Evolutionary conservation across 768 basidiomycete species (phyloP).

Genomic region (Cystofilobasidium macerans): DNA sequence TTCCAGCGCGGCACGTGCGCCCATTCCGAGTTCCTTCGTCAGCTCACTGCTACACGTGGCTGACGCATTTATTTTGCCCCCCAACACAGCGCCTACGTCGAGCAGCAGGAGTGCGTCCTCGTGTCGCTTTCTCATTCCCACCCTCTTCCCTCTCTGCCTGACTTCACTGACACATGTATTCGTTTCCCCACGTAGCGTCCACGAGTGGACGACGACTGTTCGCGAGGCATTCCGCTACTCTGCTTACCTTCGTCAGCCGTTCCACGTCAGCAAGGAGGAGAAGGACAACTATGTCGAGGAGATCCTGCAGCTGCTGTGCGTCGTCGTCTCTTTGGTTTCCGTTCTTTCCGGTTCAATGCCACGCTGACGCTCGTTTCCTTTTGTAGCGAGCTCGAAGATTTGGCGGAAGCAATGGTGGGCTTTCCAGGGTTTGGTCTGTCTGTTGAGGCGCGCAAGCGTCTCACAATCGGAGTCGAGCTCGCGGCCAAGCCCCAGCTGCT

Average conservation of each 20-base stretch:
- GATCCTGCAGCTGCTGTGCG: constrained; percentile 45
- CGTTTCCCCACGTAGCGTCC: constrained; percentile 36
- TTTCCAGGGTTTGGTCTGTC: constrained; percentile 46
- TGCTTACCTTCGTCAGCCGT: constrained; percentile 65
- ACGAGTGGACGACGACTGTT: constrained; percentile 62
- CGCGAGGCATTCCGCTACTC: constrained; percentile 71
- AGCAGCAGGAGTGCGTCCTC: constrained; percentile 62
- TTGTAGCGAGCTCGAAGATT: constrained; percentile 51
- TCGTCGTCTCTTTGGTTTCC: constrained; percentile 41
- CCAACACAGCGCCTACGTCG: constrained; percentile 49
- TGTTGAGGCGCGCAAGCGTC: constrained; percentile 64
- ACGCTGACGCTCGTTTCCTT: constrained; percentile 43
- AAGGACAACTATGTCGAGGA: constrained; percentile 58
- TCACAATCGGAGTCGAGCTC: constrained; percentile 77
- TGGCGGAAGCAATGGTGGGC: constrained; percentile 67
- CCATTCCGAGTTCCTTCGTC: too few species aligned
- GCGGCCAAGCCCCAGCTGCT: constrained; percentile 75
- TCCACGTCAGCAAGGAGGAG: constrained; percentile 52
- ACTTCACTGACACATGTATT: background rate
- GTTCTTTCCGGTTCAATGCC: constrained; percentile 40
- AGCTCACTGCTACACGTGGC: constrained; percentile 55
- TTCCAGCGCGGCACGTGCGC: constrained; percentile 55
- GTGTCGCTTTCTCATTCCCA: background rate
- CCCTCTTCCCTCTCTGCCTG: background rate
- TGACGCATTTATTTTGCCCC: constrained; percentile 1